These are phyloP conservation scores for Amanita phalloides DNA, from an alignment of 768 basidiomycete species.

Conservation along the genomic window DNA sequence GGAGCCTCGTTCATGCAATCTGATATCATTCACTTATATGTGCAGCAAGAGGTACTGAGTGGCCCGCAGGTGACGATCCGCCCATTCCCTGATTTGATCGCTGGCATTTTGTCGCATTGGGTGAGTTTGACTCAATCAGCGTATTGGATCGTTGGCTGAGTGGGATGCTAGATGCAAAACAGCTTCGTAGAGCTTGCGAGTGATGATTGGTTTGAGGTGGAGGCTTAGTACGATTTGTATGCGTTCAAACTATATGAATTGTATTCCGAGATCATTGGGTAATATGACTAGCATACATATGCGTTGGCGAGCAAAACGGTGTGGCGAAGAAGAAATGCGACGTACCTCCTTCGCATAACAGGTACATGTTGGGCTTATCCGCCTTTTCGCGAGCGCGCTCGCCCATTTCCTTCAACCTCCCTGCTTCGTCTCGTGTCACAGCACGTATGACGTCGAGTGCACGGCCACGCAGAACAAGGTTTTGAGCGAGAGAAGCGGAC, in stretches of 20 bases:
- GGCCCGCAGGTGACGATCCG: slow-evolving; percentile 2
- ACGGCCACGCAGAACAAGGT: slow-evolving; percentile 82
- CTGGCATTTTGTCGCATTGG: slow-evolving; percentile 14
- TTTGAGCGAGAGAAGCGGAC: slow-evolving; percentile 71
- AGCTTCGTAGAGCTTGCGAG: slow-evolving; percentile 11
- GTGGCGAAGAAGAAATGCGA: slow-evolving; percentile 8
- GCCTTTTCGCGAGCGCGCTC: slow-evolving; percentile 80
- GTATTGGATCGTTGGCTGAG: slow-evolving; percentile 1
- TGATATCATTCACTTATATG: slow-evolving; percentile 2
- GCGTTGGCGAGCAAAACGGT: neutral
- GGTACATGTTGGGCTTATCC: slow-evolving; percentile 92
- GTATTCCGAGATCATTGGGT: slow-evolving; percentile 42
- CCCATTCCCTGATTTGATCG: slow-evolving; percentile 14
- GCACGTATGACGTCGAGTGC: slow-evolving; percentile 87
- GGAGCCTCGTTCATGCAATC: slow-evolving; percentile 12
- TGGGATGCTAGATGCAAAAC: slow-evolving; percentile 10
- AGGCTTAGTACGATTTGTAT: too few relatives aligned
- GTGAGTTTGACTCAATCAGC: slow-evolving; percentile 7
- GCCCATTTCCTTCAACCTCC: slow-evolving; percentile 79
- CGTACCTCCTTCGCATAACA: slow-evolving; percentile 92
- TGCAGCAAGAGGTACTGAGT: neutral
- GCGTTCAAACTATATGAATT: too few relatives aligned
- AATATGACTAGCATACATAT: slow-evolving; percentile 57
- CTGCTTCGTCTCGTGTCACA: slow-evolving; percentile 83
- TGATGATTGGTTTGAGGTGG: slow-evolving; percentile 11